Base-by-base conservation (phyloP, 2,329 filamentous ascomycete genomes). In the Aspergillus floridensis region DNA sequence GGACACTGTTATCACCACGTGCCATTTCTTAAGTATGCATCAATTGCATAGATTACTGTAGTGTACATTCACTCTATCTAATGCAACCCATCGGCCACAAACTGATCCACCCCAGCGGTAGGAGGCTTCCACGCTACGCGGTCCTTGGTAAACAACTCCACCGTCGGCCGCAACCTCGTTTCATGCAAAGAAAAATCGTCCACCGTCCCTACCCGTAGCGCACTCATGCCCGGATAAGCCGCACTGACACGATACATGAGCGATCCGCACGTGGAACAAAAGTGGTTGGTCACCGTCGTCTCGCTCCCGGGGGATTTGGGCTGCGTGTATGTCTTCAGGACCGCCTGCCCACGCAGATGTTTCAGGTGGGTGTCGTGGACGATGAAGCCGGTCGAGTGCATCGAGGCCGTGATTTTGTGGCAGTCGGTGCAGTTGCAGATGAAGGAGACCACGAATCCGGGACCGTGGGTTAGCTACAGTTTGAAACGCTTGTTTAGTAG, bases 391-490 rank as follows among this genome's bases (percentile, higher is more conserved):
- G 85, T 86, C 56, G 83, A 81, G 2, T 84, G 81, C 81, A 86
- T 85, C 0, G 84, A 85, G 0, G 84, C 83, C 0, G 84, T 87
- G 60, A 88, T 77, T 65, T 88, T 88, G 66, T 77, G 84, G 72
- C 84, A 88, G 72, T 88, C 85, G 35, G 74, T 69, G 70, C 85
- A 88, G 74, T 88, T 78, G 73, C 85, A 88, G 64, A 87, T 65
- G 66, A 87, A 86, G 5, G 76, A 80, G 60, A 74, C 72, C 19
- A 82, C 61, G 0, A 86, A 41, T n/a, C 55, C 55, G 5, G 55
- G 55, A 8, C 26, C 26, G 7, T 29, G 26, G 7, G 26, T 29
- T 29, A 7, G 26, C 26, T 29, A 29, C 26, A 6, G 26, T 10
- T 26, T 26, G 1, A 8, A 8, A 2, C 7, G 2, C 26, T 29